Evolutionary conservation across 306 rosid species (phyloP), one percentile per base, ranked within the genome.

Genomic region (Cucurbita maxima): DNA sequence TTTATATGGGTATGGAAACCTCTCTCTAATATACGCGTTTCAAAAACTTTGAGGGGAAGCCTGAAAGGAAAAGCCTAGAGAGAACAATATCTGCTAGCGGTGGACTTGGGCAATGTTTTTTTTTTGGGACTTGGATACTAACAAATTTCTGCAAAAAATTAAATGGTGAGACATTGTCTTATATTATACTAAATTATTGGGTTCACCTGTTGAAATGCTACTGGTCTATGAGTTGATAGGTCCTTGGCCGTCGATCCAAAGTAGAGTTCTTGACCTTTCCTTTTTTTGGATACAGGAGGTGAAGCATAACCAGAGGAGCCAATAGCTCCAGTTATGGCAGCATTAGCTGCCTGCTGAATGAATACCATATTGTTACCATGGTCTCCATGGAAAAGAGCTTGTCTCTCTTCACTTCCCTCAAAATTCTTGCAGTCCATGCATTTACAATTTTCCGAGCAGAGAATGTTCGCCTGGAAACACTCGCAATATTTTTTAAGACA

Each of bases 371-470:
- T 94, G 88, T 84, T 89, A 77, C 82, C 88, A 81, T 87, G 96
- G 71, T 95, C 97, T 71, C 96, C 97, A 68, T 88, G 96, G 84
- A 87, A 91, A 82, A 91, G 79, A 76, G 99, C 96, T 84, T 89
- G 99, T 63, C 99, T 89, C 83, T 95, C 99, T 91, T 88, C 97
- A 82, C 97, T 95, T 84, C 99, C 99, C 85, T 95, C 99, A 82
- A 88, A 95, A 79, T 95, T 95, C 85, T 91, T 95, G 89, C 99
- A 95, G 87, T 95, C 99, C 88, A 91, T 81, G 87, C 99, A 95
- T 78, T 88, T 95, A 78, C 99, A 95, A 83, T 91, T 95, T 80
- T 95, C 97, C 34, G 99, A 95, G 84, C 99, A 95, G 73, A 95
- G 96, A 86, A 95, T 87, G 81, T 95, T 91, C 77, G 99, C 99